Evolutionary conservation across 176 grass and related monocot genomes (phyloP).

Genomic region (Zoysia pacifica): DNA sequence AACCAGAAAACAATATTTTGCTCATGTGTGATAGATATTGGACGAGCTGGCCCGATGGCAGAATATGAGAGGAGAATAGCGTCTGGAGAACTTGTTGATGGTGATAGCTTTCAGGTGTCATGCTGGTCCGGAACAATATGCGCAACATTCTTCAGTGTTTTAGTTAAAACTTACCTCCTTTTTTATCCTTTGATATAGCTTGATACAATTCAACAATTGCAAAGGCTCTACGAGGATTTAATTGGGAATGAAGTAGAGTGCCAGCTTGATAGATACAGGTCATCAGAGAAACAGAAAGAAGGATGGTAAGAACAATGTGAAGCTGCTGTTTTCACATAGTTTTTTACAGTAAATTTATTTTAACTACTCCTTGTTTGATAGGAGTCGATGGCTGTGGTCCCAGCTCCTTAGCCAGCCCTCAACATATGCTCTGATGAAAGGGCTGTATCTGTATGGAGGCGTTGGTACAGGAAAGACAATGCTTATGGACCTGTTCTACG

Average conservation of each 20-base stretch:
- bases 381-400: conserved; percentile 95
- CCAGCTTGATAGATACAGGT: conserved; percentile 75
- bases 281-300: conserved; percentile 81
- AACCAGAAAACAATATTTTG: background rate
- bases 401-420: conserved; percentile 65
- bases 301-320: conserved; percentile 45
- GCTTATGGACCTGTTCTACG: conserved; percentile 94
- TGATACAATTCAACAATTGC: conserved; percentile 72
- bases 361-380: conserved; percentile 43
- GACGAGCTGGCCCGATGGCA: conserved; percentile 61
- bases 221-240: conserved; percentile 81
- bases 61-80: conserved; percentile 83
- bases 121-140: background rate
- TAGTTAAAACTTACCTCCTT: background rate
- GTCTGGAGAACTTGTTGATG: conserved; percentile 78
- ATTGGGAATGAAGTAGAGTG: conserved; percentile 65
- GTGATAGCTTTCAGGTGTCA: conserved; percentile 75
- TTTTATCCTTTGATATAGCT: conserved; percentile 53
- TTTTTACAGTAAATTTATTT: conserved; percentile 12
- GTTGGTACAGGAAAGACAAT: conserved; percentile 93
- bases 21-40: conserved; percentile 33
- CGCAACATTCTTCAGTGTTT: background rate
- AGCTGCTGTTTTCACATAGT: conserved; percentile 20
- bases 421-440: conserved; percentile 62
- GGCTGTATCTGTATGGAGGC: conserved; percentile 85